Evolutionary conservation across 192 early-diverging fungal species (phyloP), one percentile per base, ranked within the genome.

Genomic region (Umbelopsis isabellina): DNA sequence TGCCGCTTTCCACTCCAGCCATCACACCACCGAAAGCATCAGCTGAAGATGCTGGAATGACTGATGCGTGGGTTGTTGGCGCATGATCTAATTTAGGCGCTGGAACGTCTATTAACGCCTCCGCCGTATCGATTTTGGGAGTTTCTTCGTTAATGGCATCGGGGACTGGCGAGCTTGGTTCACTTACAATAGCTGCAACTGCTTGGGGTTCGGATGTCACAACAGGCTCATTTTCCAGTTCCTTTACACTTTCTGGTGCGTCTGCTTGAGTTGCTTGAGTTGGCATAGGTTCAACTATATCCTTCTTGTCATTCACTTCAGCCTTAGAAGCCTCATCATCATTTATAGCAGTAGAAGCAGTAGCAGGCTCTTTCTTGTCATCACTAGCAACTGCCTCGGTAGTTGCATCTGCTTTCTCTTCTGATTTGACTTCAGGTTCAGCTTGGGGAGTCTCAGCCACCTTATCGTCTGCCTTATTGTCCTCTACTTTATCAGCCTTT

Each of bases 161-260:
- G 4, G 55, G 55, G 18, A 61, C 55, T 12, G 55, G 55, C 27
- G 55, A 61, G 55, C 55, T 61, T 10, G 55, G 55, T 16, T 61
- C 55, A 35, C 55, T 61, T 2, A 61, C 30, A 5, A 7, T 15
- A 27, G 33, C 55, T 3, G 55, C n/a, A n/a, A 5, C 33, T 16
- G 27, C 2, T n/a, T 61, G 15, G 5, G 55, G 18, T 30, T 3
- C 25, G 18, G 33, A 13, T 27, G 55, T 35, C 25, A 35, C 37
- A 41, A 5, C 37, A 2, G 10, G 37, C 37, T 41, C 37, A 5
- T 10, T 10, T 41, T 41, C 37, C 5, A 1, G 37, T 41, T 41
- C 37, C 6, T 41, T 41, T 41, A 41, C 37, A 41, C 10, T 41
- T 9, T 41, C 27, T 37, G 55, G 27, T 1, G 16, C 55, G 11